Evolutionary conservation across 306 rosid genomes (phyloP).

Genomic region (Castanea mollissima): DNA sequence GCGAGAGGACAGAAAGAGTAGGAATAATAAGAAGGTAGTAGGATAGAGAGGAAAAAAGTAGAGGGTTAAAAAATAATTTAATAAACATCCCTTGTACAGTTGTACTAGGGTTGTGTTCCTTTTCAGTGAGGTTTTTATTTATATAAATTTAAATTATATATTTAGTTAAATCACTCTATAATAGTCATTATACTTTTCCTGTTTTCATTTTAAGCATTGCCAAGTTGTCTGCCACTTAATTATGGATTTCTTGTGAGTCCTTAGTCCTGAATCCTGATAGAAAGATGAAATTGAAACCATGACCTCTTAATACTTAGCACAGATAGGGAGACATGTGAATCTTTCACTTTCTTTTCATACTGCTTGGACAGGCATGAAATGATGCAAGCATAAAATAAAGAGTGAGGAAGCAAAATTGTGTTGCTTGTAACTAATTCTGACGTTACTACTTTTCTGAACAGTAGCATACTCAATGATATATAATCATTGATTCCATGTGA

Average conservation of each 20-base stretch:
- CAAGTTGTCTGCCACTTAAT: neutral
- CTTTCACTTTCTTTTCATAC: neutral
- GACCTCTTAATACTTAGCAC: neutral
- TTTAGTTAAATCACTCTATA: neutral
- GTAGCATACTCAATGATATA: neutral
- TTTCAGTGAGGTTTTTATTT: too few relatives aligned
- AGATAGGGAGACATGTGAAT: neutral
- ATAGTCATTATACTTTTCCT: neutral
- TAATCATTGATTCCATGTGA: neutral
- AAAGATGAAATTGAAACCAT: neutral
- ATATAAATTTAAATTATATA: neutral
- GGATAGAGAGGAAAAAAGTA: too few relatives aligned
- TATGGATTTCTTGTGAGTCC: neutral
- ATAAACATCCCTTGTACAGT: too few relatives aligned
- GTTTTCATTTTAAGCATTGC: neutral
- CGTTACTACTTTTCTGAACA: neutral
- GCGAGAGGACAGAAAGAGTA: too few relatives aligned
- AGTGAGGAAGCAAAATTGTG: neutral
- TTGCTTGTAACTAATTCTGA: neutral
- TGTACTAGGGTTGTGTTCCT: too few relatives aligned
- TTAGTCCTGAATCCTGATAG: neutral
- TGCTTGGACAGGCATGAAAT: neutral
- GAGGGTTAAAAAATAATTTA: too few relatives aligned
- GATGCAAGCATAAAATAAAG: neutral
- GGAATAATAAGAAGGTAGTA: too few relatives aligned